Conservation (phyloP, 192 early-diverging fungal genomes). For the Backusella westeae region DNA sequence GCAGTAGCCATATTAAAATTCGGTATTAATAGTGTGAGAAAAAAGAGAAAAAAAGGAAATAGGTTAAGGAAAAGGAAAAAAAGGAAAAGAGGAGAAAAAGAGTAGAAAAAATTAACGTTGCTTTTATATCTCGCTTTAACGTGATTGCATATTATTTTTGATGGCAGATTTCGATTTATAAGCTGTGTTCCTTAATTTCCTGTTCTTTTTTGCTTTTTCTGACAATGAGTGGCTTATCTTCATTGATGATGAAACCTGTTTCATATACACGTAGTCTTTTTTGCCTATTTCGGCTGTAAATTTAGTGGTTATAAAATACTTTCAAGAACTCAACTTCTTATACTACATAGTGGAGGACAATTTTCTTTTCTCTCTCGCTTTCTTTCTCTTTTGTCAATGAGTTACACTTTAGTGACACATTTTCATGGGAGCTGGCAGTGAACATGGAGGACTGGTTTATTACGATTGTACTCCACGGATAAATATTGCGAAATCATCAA, state of each 20-base stretch:
- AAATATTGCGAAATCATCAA: neutral
- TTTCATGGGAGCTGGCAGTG: slow-evolving; percentile 7
- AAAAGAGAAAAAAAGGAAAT: slow-evolving; percentile 12
- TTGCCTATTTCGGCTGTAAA: neutral
- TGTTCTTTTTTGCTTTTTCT: neutral
- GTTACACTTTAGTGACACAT: neutral
- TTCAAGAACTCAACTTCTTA: neutral
- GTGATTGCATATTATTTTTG: neutral
- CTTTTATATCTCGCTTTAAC: slow-evolving; percentile 9
- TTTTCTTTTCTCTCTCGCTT: neutral
- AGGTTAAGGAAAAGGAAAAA: neutral
- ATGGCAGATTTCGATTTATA: neutral
- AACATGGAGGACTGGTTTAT: neutral
- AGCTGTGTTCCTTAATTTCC: slow-evolving; percentile 3
- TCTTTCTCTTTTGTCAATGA: neutral
- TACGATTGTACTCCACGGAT: neutral
- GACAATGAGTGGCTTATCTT: neutral
- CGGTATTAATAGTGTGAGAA: neutral
- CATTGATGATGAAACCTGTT: neutral
- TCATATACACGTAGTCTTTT: neutral
- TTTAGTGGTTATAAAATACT: neutral
- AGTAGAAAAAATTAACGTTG: neutral
- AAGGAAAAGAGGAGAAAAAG: neutral
- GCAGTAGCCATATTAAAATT: slow-evolving; percentile 15
- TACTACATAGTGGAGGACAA: neutral